Evolutionary conservation across 148 eudicot genomes (phyloP), one percentile per base, ranked within the genome.

Genomic region (Dianthus caryophyllus): DNA sequence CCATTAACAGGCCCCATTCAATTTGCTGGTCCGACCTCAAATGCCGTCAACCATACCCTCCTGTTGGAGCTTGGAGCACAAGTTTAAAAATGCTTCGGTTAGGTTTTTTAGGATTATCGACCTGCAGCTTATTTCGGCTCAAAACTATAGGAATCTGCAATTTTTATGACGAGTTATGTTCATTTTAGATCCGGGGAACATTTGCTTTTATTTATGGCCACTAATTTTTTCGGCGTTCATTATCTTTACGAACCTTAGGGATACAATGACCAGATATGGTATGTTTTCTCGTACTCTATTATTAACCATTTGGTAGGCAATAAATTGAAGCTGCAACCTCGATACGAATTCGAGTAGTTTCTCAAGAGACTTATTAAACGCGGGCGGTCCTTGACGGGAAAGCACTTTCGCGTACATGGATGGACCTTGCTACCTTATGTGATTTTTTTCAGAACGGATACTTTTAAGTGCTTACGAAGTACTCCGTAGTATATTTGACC

Each of bases 31-130:
- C 92, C 96, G 17, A 75, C 80, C 69, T 73, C 97, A 27, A 83
- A 82, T 72, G 80, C 77, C 50, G 69, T 77, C 16, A 88, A 81
- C 72, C 97, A 85, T 73, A 91, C 97, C 21, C 76, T 91, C 51
- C 68, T 86, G 72, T 66, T 91, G 80, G 97, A 91, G 77, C 83
- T 88, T 57, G 96, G 97, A 65, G 82, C 59, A 39, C 64, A 84
- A 72, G 68, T 26, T 11, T 76, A 76, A 20, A 66, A 25, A 26
- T 2, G 67, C 13, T 57, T 14, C 66, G 16, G 60, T 66, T 65
- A 49, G 74, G 61, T 48, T 54, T 63, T 33, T 52, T 68, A 49
- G 65, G 65, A 49, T 0, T n/a, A 21, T 72, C n/a, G n/a, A 1
- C 3, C 47, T 30, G 39, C 24, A 25, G 33, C 12, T 59, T 46